phyloP scores from a whole-genome alignment of 169 alveolate genomes.

The Eimeria maxima region DNA sequence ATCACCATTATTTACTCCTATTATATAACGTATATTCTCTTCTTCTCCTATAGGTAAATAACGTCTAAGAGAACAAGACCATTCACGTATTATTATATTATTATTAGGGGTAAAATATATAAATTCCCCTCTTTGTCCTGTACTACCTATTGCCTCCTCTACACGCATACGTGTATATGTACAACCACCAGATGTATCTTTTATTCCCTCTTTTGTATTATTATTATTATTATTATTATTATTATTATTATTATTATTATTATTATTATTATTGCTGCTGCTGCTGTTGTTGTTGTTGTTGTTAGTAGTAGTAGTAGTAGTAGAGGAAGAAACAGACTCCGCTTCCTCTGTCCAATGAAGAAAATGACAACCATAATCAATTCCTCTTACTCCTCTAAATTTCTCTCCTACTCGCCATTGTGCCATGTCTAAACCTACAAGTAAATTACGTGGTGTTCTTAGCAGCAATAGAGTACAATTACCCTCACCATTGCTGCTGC shows the following conservation, averaged over 20 bases:
- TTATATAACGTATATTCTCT: background rate
- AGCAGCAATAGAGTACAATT: slow-evolving; percentile 11
- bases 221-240: too few species aligned
- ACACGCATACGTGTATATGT: slow-evolving; percentile 49
- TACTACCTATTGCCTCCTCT: slow-evolving; percentile 28
- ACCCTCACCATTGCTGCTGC: background rate
- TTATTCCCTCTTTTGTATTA: too few species aligned
- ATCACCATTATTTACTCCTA: background rate
- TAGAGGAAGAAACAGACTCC: background rate
- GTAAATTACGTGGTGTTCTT: background rate
- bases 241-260: too few species aligned
- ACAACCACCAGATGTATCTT: too few species aligned
- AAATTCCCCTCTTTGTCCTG: slow-evolving; percentile 38
- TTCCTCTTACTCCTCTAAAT: background rate
- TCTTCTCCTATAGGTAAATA: background rate
- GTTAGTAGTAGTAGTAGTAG: background rate
- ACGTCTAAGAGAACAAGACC: background rate
- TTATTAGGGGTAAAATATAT: background rate
- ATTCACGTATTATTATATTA: background rate
- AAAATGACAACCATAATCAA: slow-evolving; percentile 7
- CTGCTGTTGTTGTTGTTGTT: background rate
- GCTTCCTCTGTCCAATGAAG: slow-evolving; percentile 30
- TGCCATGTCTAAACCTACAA: slow-evolving; percentile 41
- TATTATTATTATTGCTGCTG: too few species aligned
- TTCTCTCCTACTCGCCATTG: slow-evolving; percentile 39